Conservation (phyloP, 2,329 filamentous ascomycete genomes). For the Alternaria dauci region DNA sequence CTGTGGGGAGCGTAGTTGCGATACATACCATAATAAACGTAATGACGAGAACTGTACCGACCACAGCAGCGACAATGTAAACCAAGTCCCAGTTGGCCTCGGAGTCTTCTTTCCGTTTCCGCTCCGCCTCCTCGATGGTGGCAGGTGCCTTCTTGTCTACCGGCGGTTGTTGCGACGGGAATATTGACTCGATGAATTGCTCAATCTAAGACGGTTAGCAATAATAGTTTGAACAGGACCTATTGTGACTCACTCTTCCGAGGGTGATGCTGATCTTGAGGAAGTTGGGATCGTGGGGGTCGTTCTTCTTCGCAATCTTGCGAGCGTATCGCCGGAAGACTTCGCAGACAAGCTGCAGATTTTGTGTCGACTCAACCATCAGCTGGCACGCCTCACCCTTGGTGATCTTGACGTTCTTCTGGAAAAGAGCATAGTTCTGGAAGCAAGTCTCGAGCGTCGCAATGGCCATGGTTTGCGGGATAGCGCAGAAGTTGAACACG, state of each 20-base stretch:
- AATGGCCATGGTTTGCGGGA: slow-evolving; percentile 97
- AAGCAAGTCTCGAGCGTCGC: slow-evolving; percentile 92
- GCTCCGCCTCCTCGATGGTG: slow-evolving; percentile 65
- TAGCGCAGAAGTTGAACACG: slow-evolving; percentile 98
- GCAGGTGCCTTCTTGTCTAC: slow-evolving; percentile 38
- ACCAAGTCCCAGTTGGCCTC: slow-evolving; percentile 64
- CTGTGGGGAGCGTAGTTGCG: slow-evolving; percentile 18
- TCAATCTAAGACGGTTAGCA: slow-evolving; percentile 71
- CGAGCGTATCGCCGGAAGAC: slow-evolving; percentile 81
- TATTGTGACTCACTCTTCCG: slow-evolving; percentile 70
- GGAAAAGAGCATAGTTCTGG: slow-evolving; percentile 85
- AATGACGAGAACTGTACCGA: slow-evolving; percentile 74
- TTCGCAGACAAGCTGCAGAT: slow-evolving; percentile 80
- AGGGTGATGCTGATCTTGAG: slow-evolving; percentile 90
- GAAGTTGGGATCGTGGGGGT: slow-evolving; percentile 90
- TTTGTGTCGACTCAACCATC: slow-evolving; percentile 94
- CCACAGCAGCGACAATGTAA: slow-evolving; percentile 71
- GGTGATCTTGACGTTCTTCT: slow-evolving; percentile 93
- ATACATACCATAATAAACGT: slow-evolving; percentile 78
- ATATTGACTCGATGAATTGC: slow-evolving; percentile 93
- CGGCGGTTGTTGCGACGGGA: slow-evolving; percentile 81
- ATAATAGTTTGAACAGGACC: background rate
- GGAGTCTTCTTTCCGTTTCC: slow-evolving; percentile 60
- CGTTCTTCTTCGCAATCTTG: slow-evolving; percentile 91
- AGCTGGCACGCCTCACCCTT: slow-evolving; percentile 91